Evolutionary conservation across 192 early-diverging fungal genomes (phyloP), one percentile per base, ranked within the genome.

Genomic region (Podila minutissima): DNA sequence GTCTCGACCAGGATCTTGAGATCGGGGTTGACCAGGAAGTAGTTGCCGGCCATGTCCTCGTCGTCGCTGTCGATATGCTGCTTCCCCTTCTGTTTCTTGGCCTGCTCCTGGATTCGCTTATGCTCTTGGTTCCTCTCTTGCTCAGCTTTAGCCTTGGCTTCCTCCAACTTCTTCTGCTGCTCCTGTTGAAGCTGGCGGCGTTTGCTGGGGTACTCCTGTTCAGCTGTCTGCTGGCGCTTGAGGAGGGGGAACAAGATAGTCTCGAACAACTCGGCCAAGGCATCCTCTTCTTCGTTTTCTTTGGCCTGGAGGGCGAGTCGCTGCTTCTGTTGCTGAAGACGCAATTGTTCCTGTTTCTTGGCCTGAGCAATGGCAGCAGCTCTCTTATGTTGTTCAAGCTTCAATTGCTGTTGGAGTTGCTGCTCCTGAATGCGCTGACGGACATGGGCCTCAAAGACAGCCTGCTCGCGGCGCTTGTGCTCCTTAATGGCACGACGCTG

Each of bases 181-280:
- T 71, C 38, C 11, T 63, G 33, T 17, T 50, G 24, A 17, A 66
- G 61, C 29, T 72, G 66, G 46, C 50, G 75, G 32, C 75, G 69
- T 69, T 79, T 79, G 66, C 59, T 48, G 29, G 70, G 69, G 17
- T 72, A 62, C 59, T 66, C 31, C 35, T 72, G 64, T 11, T 72
- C 75, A 1, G 71, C 26, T 20, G 66, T 29, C 60, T 71, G 64
- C 29, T 72, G 75, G 24, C 70, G 76, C 71, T 72, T 81, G 66
- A 81, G 76, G 10, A 72, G 66, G n/a, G 76, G 70, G 66, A 81
- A 72, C 38, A 81, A 72, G 76, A 81, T 32, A 46, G 69, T 60
- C 19, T 72, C 64, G 50, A 81, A 68, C 6, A 81, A 41, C 4
- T 65, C 29, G 24, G 59, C 41, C 53, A 81, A 31, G 1, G 66